Base-by-base conservation (phyloP, 2,329 filamentous ascomycete genomes). In the Fusarium sp. region DNA sequence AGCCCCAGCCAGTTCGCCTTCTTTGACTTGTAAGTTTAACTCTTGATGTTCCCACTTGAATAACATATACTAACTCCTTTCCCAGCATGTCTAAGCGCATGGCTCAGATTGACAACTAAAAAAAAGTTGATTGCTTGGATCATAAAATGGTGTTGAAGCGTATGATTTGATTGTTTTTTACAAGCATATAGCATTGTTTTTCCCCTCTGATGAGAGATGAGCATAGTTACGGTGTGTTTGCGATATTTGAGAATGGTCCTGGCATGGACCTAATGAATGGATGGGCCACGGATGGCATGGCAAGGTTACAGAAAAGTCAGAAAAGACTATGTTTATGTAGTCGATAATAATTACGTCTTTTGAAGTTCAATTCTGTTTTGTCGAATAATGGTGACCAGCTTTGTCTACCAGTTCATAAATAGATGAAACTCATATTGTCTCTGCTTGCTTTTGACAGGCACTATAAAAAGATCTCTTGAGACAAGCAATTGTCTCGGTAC, bases 1-100 rank as follows among this genome's bases (percentile, higher is more conserved):
- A 91, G 89, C 73, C 95, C 96, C 8, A 96, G 92, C 84, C 95
- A 98, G 77, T 98, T 99, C 84, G 94, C 95, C 42, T 99, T 99
- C 87, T 99, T 97, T 82, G 94, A 97, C 80, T 99, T 98, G 92
- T 95, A 84, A 89, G 92, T 91, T 65, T 49, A 27, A 34, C 51
- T 54, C 9, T 27, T 24, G 16, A 15, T 7, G n/a, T 16, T 27
- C 15, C 27, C 34, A 24, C 15, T n/a, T 4, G 18, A 29, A 43
- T 38, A 52, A 50, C 24, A 59, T 34, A 65, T 56, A 54, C 80
- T 84, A 80, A 84, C 74, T 56, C 47, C 49, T 40, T 32, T 12
- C 46, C 73, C 69, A 91, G 89, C 77, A 91, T 91, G 89, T 89
- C 89, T 24, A 89, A 87, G 82, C 85, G 87, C 72, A 87, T 89